Evolutionary conservation across 176 grass and related monocot species (phyloP), one percentile per base, ranked within the genome.

Genomic region (Oryza brachyantha): DNA sequence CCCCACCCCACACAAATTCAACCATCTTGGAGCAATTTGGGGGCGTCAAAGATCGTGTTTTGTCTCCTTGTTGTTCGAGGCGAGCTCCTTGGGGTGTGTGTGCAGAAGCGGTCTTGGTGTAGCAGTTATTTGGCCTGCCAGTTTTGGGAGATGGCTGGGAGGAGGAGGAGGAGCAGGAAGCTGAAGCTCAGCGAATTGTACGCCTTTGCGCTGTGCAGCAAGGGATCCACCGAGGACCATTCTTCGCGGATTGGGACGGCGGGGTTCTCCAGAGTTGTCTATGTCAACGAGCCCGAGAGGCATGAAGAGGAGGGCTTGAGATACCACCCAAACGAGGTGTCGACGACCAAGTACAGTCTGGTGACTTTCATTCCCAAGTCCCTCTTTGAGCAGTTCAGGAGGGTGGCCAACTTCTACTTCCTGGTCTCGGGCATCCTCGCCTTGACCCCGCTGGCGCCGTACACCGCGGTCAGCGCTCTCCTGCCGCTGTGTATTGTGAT

Each of bases 401-500:
- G 96, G 81, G 96, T 99, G 72, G 96, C 96, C 8, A 99, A 99
- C 79, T 91, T 99, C 81, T 99, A 93, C 68, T 99, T 99, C 79
- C 70, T 99, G 11, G 61, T 99, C n/a, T 76, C 96, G 0, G 96
- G 92, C 40, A 84, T 85, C 79, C 89, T 99, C 4, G 79, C 92
- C 29, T 58, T 99, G 43, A 99, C 90, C 48, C 75, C 86, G 0
- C 74, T 99, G 1, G 92, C 90, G 3, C 96, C 96, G 5, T 99
- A 99, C 87, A 85, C 86, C 0, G 96, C 90, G 0, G 88, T 91
- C 6, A 99, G 96, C 5, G 90, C 88, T 0, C 92, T 99, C 3
- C 57, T 89, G 12, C 96, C 96, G 0, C 76, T 99, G 3, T 78
- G 81, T 10, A 4, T 96, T 5, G 96, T 99, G 72, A 99, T 99